Evolutionary conservation across 306 rosid genomes (phyloP).

Genomic region (Quercus aquifolioides): DNA sequence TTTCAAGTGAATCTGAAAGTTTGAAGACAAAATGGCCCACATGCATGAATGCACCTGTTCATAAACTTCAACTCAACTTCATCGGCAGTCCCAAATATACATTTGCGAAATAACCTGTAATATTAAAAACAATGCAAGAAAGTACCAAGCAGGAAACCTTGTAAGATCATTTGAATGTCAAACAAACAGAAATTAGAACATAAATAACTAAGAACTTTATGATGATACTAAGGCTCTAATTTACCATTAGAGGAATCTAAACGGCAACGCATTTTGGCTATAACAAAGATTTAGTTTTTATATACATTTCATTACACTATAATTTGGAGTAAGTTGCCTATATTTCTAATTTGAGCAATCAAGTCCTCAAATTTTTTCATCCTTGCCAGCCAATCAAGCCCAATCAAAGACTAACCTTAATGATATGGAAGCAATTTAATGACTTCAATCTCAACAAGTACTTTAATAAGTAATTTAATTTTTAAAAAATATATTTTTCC

Average conservation of each 20-base stretch:
- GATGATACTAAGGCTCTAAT: neutral
- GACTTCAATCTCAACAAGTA: neutral
- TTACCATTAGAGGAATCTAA: neutral
- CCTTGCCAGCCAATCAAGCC: no score
- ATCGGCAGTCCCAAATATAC: slow-evolving; percentile 24
- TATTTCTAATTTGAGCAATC: neutral
- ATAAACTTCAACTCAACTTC: slow-evolving; percentile 29
- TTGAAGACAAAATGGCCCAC: neutral
- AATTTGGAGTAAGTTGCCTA: neutral
- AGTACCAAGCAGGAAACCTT: neutral
- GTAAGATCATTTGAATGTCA: neutral
- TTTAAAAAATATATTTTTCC: no score
- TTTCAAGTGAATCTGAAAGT: neutral
- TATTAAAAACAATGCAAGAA: neutral
- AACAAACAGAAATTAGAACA: neutral
- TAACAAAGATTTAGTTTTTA: neutral
- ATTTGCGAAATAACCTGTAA: slow-evolving; percentile 23
- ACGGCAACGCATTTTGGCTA: neutral
- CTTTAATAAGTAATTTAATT: neutral
- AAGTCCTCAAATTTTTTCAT: neutral
- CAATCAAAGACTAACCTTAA: no score
- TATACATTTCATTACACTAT: neutral
- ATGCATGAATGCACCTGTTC: slow-evolving; percentile 19
- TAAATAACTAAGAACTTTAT: neutral
- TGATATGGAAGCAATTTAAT: neutral